phyloP scores from a whole-genome alignment of 2,329 filamentous ascomycete species.

The Cladosporium sp. region DNA sequence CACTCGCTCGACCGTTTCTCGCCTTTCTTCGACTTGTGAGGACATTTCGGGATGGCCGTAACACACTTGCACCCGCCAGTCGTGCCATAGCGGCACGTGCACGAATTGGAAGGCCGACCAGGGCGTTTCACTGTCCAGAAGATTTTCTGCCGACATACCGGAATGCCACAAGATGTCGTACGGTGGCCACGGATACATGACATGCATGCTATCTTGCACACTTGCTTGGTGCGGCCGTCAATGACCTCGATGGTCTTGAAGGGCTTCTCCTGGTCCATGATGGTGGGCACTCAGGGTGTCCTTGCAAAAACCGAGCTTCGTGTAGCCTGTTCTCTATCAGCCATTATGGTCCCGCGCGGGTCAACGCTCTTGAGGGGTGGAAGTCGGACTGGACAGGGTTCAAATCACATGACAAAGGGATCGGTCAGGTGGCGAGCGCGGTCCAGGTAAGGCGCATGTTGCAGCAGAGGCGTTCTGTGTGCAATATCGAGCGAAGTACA shows the following conservation, averaged over 20 bases:
- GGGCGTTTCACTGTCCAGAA: constrained; percentile 42
- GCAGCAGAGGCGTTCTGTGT: not conserved
- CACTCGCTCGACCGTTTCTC: constrained; percentile 39
- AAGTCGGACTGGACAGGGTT: constrained; percentile 7
- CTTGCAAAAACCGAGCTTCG: constrained; percentile 7
- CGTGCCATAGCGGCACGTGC: constrained; percentile 37
- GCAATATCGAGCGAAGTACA: constrained; percentile 23
- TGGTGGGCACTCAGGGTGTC: not conserved
- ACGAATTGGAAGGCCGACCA: constrained; percentile 38
- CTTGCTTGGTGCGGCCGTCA: constrained; percentile 35
- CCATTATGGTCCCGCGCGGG: constrained; percentile 10
- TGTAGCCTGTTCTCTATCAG: constrained; percentile 23
- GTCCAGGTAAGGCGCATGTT: constrained; percentile 2
- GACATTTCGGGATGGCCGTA: constrained; percentile 36
- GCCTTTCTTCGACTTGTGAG: constrained; percentile 40
- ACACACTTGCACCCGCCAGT: constrained; percentile 39
- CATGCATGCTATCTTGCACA: constrained; percentile 41
- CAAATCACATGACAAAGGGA: constrained; percentile 21
- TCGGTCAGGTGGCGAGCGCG: constrained; percentile 1
- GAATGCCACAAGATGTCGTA: constrained; percentile 39
- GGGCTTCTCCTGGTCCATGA: constrained; percentile 36
- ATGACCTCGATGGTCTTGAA: constrained; percentile 42
- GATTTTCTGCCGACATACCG: constrained; percentile 38
- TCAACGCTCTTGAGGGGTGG: constrained; percentile 9
- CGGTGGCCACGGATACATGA: constrained; percentile 41